Base-by-base conservation (phyloP, 2,329 filamentous ascomycete species). In the Botrytis pseudocinerea region DNA sequence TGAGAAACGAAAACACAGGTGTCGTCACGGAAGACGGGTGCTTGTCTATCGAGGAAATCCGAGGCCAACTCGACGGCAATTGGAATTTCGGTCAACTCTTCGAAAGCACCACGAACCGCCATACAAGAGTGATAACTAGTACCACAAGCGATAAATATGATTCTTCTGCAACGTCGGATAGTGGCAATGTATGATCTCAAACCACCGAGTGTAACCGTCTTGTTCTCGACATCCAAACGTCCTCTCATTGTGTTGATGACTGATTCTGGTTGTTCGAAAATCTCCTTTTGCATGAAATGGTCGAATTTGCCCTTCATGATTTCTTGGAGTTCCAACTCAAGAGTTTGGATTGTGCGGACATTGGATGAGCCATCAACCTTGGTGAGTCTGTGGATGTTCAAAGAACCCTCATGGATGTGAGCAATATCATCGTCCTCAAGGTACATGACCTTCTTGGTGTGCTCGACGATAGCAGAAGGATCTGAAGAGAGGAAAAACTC, bases 261-360 rank as follows among this genome's bases (percentile, higher is more conserved):
- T 22, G 96, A 99, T 86, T 99, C 96, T 81, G 96, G 96, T 87
- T 99, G 96, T 88, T 99, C 96, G 84, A 99, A 99, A 81, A 99
- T 99, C 84, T 99, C 96, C 90, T 99, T 99, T 84, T 99, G 96
- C 96, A 99, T 99, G 88, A 98, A 99, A 87, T 99, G 96, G 84
- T 99, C 96, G 85, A 98, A 99, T 83, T 96, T 97, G 84, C 96
- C 96, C 92, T 99, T 99, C 96, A 99, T 99, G 85, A 99, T 99
- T 87, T 99, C 95, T 87, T 99, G 96, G 77, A 99, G 92, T 88
- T 99, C 94, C 69, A 99, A 93, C 88, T 99, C 96, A 73, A 99
- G 90, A 72, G 96, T 99, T 89, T 99, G 96, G 83, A 99, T 99
- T 80, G 93, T 94, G 83, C 96, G 95, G 79, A 98, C 94, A 82